Evolutionary conservation across 163 green algal genomes (phyloP).

Genomic region (Chlorella variabilis): DNA sequence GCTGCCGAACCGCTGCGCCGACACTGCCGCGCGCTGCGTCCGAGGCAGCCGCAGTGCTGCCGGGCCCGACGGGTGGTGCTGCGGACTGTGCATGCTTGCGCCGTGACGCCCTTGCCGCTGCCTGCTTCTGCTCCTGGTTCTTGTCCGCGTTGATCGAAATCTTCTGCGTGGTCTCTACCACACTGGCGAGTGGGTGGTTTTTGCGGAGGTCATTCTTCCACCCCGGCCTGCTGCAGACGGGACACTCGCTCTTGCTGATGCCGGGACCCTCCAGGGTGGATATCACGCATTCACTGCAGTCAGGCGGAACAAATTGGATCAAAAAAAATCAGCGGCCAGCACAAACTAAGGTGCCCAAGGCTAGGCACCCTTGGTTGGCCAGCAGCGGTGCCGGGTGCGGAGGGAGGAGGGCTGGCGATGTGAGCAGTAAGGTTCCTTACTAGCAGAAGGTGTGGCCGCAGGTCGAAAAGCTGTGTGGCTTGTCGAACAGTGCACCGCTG

Average conservation of each 20-base stretch:
- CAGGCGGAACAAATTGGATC: too few relatives aligned
- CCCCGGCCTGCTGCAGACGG: conserved; percentile 55
- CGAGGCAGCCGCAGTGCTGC: neutral
- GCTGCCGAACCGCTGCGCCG: neutral
- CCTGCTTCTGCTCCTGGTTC: neutral
- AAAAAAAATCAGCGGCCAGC: too few relatives aligned
- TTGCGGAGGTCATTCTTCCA: conserved; percentile 70
- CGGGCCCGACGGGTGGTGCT: neutral
- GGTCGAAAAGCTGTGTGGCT: conserved; percentile 53
- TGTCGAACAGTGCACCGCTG: conserved; percentile 50
- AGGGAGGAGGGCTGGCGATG: too few relatives aligned
- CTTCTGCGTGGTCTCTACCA: conserved; percentile 1
- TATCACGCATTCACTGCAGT: conserved; percentile 63
- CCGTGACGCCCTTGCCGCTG: too few relatives aligned
- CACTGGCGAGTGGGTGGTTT: conserved; percentile 51
- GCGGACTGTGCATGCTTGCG: neutral
- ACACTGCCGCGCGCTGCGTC: neutral
- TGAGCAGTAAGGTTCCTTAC: too few relatives aligned
- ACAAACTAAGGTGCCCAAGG: too few relatives aligned
- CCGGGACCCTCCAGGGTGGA: conserved; percentile 63
- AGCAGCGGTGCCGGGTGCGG: too few relatives aligned
- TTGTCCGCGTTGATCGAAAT: neutral
- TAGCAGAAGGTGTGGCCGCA: conserved; percentile 72
- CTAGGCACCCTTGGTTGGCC: too few relatives aligned
- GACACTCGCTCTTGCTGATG: conserved; percentile 69